Evolutionary conservation across 768 basidiomycete species (phyloP).

Genomic region (Cantharellus anzutake): DNA sequence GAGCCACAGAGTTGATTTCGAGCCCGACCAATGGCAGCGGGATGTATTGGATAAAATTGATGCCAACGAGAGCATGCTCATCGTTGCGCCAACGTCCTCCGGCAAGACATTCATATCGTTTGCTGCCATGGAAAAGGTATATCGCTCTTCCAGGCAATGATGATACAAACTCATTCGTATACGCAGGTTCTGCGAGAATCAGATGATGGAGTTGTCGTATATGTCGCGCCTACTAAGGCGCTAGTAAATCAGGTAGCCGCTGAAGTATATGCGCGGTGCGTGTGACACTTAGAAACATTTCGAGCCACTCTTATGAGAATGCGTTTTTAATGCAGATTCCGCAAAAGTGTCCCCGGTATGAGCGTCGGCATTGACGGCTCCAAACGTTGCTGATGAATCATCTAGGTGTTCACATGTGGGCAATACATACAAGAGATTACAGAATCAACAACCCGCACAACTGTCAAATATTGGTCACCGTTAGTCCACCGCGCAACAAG

Average conservation of each 20-base stretch:
- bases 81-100: constrained; percentile 24
- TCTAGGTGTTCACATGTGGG: too few relatives aligned
- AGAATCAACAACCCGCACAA: constrained; percentile 39
- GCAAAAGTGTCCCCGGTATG: too few relatives aligned
- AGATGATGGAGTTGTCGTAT: constrained; percentile 49
- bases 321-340: too few relatives aligned
- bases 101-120: constrained; percentile 54
- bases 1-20: constrained; percentile 24
- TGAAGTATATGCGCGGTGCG: constrained; percentile 46
- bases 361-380: too few relatives aligned
- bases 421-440: constrained; percentile 36
- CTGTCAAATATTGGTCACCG: constrained; percentile 52
- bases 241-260: constrained; percentile 48
- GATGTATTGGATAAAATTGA: constrained; percentile 48
- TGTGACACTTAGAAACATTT: constrained; percentile 28
- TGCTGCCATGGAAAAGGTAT: constrained; percentile 35
- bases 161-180: too few relatives aligned
- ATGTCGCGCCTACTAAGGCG: constrained; percentile 60
- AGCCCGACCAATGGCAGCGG: constrained; percentile 55
- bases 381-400: too few relatives aligned
- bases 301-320: constrained; percentile 8
- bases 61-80: constrained; percentile 35
- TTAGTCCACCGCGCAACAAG: too few relatives aligned
- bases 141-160: too few relatives aligned
- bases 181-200: constrained; percentile 41